Base-by-base conservation (phyloP, 306 rosid genomes). In the Ammopiptanthus mongolicus region DNA sequence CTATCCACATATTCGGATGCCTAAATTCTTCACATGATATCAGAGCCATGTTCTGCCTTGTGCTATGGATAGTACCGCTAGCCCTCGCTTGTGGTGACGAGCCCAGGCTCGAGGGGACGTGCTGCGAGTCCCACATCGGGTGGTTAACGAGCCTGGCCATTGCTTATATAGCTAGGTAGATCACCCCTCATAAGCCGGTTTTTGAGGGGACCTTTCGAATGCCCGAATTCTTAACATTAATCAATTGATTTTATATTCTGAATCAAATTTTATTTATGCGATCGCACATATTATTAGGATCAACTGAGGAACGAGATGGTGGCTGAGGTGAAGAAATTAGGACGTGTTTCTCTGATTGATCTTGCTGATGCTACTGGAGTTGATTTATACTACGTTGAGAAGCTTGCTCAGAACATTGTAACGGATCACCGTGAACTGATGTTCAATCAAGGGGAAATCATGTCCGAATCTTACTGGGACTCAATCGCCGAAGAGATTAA, bases 321-420 rank as follows among this genome's bases (percentile, higher is more conserved):
- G 72, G 73, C 52, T 52, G 99, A 92, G 88, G 86, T 92, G 74
- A 83, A 84, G 70, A 95, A 70, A 81, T 61, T 81, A 65, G 98
- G 98, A 76, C 92, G 98, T 39, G 82, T 86, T 51, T 89, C 99
- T 4, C 66, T 95, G 85, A 92, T 95, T 66, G 97, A 95, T 84
- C 88, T 95, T 50, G 96, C 93, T 66, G 99, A 92, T 23, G 56
- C 78, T 44, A 84, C 90, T 21, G 98, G 97, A 12, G 99, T 95
- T 61, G 99, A 95, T 82, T 79, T 95, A 75, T 95, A 82, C 70
- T 91, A 95, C 75, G 88, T 92, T 18, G 99, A 92, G 91, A 95
- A 89, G 83, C 91, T 87, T 58, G 87, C 97, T 69, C 90, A 89
- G 69, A 78, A 22, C 33, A 73, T 92, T 51, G 84, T 87, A 31